These are phyloP conservation scores for Paxillus rubicundulus DNA, from an alignment of 768 basidiomycete species.

Conservation along the genomic window DNA sequence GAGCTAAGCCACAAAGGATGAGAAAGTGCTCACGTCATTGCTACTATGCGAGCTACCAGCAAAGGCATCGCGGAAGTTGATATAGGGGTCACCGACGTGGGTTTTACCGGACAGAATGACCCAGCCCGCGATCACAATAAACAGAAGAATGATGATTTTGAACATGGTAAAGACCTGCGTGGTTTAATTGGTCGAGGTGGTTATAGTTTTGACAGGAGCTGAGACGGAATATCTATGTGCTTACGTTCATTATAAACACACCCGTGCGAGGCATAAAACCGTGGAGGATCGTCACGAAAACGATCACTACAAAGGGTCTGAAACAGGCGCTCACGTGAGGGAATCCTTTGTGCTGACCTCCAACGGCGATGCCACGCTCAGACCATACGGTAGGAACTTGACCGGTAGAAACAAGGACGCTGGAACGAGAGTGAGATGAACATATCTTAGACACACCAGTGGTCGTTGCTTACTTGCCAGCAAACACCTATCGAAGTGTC, in stretches of 20 bases:
- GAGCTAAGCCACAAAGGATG: neutral
- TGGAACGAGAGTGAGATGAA: conserved; percentile 12
- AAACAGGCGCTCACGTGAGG: neutral
- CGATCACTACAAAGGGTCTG: conserved; percentile 36
- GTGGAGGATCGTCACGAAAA: conserved; percentile 47
- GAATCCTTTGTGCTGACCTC: conserved; percentile 33
- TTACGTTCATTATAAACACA: conserved; percentile 48
- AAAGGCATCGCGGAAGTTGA: conserved; percentile 55
- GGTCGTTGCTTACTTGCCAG: too few relatives aligned
- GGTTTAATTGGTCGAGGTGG: neutral
- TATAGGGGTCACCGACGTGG: conserved; percentile 48
- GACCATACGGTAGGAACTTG: conserved; percentile 43
- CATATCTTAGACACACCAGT: too few relatives aligned
- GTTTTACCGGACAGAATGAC: conserved; percentile 56
- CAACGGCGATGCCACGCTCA: conserved; percentile 57
- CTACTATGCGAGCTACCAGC: conserved; percentile 48
- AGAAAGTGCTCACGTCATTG: conserved; percentile 39
- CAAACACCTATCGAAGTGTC: conserved; percentile 26
- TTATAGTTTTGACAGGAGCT: too few relatives aligned
- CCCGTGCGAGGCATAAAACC: conserved; percentile 48
- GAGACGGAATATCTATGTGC: neutral
- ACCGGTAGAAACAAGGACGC: conserved; percentile 49
- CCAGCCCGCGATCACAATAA: conserved; percentile 52
- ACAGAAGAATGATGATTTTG: too few relatives aligned
- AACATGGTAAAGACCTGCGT: too few relatives aligned